Evolutionary conservation across 768 basidiomycete species (phyloP).

Genomic region (Termitomyces sp.): DNA sequence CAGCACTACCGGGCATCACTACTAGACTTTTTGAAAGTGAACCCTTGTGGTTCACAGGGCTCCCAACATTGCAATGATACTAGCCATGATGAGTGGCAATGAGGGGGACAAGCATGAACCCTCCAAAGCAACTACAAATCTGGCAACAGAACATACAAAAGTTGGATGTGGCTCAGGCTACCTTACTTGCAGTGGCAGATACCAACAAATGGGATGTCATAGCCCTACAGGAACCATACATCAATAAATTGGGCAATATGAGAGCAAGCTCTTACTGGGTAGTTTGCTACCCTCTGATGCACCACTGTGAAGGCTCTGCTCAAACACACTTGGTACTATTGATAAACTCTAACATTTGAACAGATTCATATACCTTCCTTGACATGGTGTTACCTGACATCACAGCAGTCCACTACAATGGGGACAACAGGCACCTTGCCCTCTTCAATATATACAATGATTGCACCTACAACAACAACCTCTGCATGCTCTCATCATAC

Average conservation of each 20-base stretch:
- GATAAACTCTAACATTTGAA: not conserved
- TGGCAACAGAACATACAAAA: not conserved
- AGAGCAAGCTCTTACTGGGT: not conserved
- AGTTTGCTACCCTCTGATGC: not conserved
- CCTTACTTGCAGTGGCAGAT: not conserved
- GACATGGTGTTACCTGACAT: not conserved
- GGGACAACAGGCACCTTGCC: not conserved
- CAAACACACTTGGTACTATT: not conserved
- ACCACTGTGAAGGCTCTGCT: not conserved
- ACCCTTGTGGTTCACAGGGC: too few species aligned
- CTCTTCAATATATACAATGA: slow-evolving; percentile 6
- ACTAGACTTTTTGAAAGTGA: not conserved
- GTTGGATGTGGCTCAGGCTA: not conserved
- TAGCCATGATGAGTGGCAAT: not conserved
- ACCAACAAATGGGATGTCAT: not conserved
- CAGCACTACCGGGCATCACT: too few species aligned
- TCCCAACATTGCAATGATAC: not conserved
- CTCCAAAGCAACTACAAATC: not conserved
- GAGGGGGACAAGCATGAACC: not conserved
- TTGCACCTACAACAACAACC: not conserved
- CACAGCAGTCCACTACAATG: not conserved
- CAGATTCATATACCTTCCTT: not conserved
- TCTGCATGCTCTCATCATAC: not conserved
- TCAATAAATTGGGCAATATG: not conserved
- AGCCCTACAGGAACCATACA: not conserved